Evolutionary conservation across 306 rosid genomes (phyloP), one percentile per base, ranked within the genome.

Genomic region (Vigna angularis): DNA sequence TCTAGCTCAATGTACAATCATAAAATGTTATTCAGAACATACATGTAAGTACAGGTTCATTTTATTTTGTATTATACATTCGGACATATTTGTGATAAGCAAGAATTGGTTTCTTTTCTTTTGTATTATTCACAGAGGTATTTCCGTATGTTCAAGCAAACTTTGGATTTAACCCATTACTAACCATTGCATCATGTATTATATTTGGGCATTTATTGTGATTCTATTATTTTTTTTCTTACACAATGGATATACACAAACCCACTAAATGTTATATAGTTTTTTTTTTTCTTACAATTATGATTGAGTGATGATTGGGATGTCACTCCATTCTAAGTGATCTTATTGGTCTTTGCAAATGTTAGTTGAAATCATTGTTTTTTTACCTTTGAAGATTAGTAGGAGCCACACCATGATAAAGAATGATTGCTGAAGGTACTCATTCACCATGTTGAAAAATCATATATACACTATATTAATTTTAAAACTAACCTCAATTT

Each of bases 291-390:
- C 22, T 62, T 16, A 5, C 47, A 62, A 62, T 62, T 16, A 34
- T 62, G 49, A 64, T 36, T 17, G 49, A n/a, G 7, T 64, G 28
- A 38, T 64, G 70, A 64, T 64, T 64, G 49, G 5, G 7, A 64
- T 63, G 49, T 36, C 26, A 16, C 24, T 62, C 67, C 67, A 32
- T 30, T 61, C 68, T 6, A 61, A 13, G 7, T 30, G 22, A 32
- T 63, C 22, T 14, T 17, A 28, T 38, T 61, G 67, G 66, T 59
- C 3, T 61, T 58, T 58, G 49, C 49, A 45, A 45, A 10, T 45
- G 18, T 26, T 14, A 13, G 66, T 61, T 14, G 42, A 61, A 61
- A 61, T 61, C 67, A 61, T 61, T 61, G 4, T 2, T 26, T 2
- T 6, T 61, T 61, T 30, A 36, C 44, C 11, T 30, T 30, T 6